A percentile compares a stretch with the other conserved stretches of the same genome.
Evolutionary conservation across 2,329 filamentous ascomycete genomes (phyloP).

Genomic region (Exophiala oligosperma): DNA sequence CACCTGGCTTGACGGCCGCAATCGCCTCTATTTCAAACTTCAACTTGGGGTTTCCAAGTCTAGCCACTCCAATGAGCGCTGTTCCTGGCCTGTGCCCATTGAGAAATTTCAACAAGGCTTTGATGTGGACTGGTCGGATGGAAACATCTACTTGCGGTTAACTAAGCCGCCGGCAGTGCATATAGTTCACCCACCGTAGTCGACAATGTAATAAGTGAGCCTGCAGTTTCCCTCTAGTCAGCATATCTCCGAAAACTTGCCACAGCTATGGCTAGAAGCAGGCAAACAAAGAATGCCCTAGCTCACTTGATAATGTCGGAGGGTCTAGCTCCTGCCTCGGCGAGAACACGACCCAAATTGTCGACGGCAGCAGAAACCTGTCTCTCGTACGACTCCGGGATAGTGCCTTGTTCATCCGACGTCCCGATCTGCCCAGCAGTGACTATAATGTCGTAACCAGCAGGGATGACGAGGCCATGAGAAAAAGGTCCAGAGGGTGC

Average conservation of each 20-base stretch:
- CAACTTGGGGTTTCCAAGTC: not conserved
- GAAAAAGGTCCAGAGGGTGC: not conserved
- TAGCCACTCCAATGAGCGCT: not conserved
- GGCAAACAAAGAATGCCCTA: no score
- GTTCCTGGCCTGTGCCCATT: not conserved
- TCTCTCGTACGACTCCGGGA: not conserved
- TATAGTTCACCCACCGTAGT: not conserved
- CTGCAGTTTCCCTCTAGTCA: no score
- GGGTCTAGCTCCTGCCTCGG: not conserved
- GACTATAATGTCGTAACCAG: not conserved
- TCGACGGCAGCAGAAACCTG: not conserved
- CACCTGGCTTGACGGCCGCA: not conserved
- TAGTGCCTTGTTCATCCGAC: not conserved
- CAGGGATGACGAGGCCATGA: not conserved
- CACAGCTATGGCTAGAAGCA: no score
- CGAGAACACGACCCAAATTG: not conserved
- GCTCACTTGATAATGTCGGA: not conserved
- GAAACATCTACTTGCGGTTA: not conserved
- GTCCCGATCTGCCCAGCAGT: not conserved
- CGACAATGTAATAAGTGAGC: not conserved
- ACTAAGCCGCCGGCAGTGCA: not conserved
- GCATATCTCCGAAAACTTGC: no score
- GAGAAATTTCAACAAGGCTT: not conserved
- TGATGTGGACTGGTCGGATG: not conserved
- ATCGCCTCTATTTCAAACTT: not conserved